Evolutionary conservation across 2,329 filamentous ascomycete genomes (phyloP).

Genomic region (Pyrenophora teres): DNA sequence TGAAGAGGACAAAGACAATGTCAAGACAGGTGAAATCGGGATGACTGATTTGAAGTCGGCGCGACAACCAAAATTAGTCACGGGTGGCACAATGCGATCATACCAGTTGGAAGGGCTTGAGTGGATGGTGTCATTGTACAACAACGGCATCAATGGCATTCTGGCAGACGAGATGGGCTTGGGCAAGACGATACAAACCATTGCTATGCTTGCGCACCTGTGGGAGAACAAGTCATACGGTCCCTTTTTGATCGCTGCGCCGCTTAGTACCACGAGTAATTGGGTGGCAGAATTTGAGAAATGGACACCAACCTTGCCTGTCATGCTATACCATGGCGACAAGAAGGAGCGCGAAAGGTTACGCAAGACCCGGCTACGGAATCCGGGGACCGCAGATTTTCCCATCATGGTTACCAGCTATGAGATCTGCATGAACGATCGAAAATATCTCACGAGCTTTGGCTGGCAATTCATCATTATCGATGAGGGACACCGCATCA

Average conservation of each 20-base stretch:
- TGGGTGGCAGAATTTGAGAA: constrained; percentile 93
- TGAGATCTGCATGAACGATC: constrained; percentile 92
- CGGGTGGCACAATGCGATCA: constrained; percentile 86
- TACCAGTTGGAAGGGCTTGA: constrained; percentile 95
- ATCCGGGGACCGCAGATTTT: constrained; percentile 72
- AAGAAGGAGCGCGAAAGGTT: constrained; percentile 77
- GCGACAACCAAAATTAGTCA: constrained; percentile 81
- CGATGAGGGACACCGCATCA: constrained; percentile 95
- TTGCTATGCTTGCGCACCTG: constrained; percentile 82
- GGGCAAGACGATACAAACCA: constrained; percentile 90
- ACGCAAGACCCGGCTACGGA: constrained; percentile 72
- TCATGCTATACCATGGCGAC: constrained; percentile 86
- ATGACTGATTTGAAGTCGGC: constrained; percentile 77
- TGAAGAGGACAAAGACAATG: constrained; percentile 61
- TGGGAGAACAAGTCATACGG: constrained; percentile 87
- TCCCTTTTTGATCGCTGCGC: constrained; percentile 88
- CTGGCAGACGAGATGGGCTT: constrained; percentile 94
- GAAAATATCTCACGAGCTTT: constrained; percentile 77
- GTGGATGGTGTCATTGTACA: constrained; percentile 82
- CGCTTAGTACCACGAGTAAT: constrained; percentile 88
- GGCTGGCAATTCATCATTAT: constrained; percentile 99
- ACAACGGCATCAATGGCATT: constrained; percentile 91
- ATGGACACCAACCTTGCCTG: constrained; percentile 88
- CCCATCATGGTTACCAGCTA: constrained; percentile 94
- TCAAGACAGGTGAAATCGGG: constrained; percentile 64